These are phyloP conservation scores for Solanum chacoense DNA, from an alignment of 305 asterid species.

Conservation along the genomic window DNA sequence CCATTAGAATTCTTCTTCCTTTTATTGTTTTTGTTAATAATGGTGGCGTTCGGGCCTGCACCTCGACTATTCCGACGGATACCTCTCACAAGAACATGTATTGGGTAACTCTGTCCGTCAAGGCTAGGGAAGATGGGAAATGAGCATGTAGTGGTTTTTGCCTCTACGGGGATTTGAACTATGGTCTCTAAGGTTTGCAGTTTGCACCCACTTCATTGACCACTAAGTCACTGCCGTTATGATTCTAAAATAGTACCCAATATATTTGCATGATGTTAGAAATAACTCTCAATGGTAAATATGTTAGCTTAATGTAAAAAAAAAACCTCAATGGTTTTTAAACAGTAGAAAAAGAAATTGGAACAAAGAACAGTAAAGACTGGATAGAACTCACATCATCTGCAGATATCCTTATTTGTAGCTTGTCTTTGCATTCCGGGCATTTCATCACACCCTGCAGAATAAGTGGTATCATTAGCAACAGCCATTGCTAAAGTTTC, in stretches of 20 bases:
- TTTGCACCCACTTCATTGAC: not conserved
- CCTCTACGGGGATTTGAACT: not conserved
- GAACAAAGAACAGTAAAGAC: slow-evolving; percentile 4
- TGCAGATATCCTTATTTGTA: slow-evolving; percentile 73
- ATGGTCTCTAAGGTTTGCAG: not conserved
- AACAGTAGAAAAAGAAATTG: not conserved
- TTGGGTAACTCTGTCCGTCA: not conserved
- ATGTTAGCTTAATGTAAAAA: not conserved
- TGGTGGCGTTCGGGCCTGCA: not conserved
- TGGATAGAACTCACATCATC: slow-evolving; percentile 67
- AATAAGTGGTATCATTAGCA: slow-evolving; percentile 13
- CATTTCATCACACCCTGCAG: slow-evolving; percentile 97
- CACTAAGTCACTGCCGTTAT: not conserved
- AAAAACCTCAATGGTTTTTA: not conserved
- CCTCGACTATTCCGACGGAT: not conserved
- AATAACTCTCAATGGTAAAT: not conserved
- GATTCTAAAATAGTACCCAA: not conserved
- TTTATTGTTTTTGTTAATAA: not conserved
- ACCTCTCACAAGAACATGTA: not conserved
- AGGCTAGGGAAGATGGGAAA: not conserved
- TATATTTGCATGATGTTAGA: not conserved
- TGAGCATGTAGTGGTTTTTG: not conserved
- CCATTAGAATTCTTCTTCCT: not conserved
- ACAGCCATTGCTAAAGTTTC: slow-evolving; percentile 9
- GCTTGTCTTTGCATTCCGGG: slow-evolving; percentile 88